Percentiles rank a stretch among this genome's conserved stretches.
Evolutionary conservation across 352 stramenopile genomes (phyloP).

Genomic region (Phytophthora pinifolia): DNA sequence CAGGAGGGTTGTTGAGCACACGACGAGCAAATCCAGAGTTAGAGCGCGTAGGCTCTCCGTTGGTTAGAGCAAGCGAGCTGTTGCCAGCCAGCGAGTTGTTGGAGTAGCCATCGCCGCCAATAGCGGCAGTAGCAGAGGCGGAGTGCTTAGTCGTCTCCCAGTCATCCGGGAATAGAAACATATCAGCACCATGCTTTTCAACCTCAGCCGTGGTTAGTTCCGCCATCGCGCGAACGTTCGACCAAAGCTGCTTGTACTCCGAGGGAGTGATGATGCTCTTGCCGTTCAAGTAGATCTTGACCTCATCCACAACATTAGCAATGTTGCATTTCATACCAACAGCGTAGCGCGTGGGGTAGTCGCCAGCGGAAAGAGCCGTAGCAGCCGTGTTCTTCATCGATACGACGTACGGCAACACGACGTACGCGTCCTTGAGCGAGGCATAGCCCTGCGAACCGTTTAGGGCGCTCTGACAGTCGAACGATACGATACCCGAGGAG

Average conservation of each 20-base stretch:
- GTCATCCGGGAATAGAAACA: neutral
- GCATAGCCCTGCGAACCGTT: slow-evolving; percentile 13
- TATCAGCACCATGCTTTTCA: neutral
- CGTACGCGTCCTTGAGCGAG: slow-evolving; percentile 6
- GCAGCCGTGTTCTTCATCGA: neutral
- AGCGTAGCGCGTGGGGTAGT: no score
- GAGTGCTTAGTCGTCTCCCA: neutral
- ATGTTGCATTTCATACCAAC: neutral
- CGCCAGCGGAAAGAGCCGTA: neutral
- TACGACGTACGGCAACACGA: neutral
- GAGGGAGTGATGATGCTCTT: neutral
- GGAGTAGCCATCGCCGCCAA: no score
- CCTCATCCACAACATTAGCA: neutral
- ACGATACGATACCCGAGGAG: slow-evolving; percentile 2
- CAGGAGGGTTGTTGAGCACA: neutral
- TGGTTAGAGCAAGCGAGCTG: no score
- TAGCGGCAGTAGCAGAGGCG: neutral
- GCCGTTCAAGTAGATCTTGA: neutral
- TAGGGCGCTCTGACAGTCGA: slow-evolving; percentile 12
- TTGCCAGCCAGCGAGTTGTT: no score
- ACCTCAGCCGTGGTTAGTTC: neutral
- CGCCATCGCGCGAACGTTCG: neutral
- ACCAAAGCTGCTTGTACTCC: neutral
- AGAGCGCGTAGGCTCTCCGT: no score
- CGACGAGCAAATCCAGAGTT: no score